Conservation (phyloP, 345 rosid genomes). For the Eucalyptus cladocalyx region DNA sequence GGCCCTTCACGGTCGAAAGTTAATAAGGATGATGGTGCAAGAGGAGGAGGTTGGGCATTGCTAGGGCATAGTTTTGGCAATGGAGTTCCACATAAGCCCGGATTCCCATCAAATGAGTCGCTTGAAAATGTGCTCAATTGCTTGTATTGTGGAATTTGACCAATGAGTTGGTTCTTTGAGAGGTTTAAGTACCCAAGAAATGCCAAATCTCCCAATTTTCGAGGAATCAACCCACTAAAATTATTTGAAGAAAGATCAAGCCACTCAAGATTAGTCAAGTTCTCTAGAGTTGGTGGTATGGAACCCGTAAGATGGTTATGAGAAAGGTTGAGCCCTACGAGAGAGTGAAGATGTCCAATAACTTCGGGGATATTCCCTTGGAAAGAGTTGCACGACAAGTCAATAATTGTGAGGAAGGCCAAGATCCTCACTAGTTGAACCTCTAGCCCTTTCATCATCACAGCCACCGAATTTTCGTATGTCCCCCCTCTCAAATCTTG, state of each 20-base stretch:
- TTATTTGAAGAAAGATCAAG: neutral
- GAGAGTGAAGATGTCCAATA: neutral
- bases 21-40: neutral
- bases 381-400: neutral
- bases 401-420: neutral
- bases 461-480: rapidly evolving
- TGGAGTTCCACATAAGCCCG: neutral
- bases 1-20: rapidly evolving
- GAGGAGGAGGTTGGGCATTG: neutral
- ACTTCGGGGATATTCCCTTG: neutral
- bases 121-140: neutral
- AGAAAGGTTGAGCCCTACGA: neutral
- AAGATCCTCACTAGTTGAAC: neutral
- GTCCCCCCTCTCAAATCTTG: rapidly evolving
- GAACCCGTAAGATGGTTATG: neutral
- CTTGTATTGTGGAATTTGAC: neutral
- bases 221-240: neutral
- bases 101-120: neutral
- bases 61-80: neutral
- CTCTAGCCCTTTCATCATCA: neutral
- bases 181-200: neutral
- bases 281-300: rapidly evolving
- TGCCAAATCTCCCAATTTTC: neutral
- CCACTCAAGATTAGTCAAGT: neutral
- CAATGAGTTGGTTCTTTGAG: neutral